Percentiles rank a stretch among this genome's conserved stretches.
phyloP scores from a whole-genome alignment of 371 early-diverging fungal species.

The Saksenaea vasiformis region DNA sequence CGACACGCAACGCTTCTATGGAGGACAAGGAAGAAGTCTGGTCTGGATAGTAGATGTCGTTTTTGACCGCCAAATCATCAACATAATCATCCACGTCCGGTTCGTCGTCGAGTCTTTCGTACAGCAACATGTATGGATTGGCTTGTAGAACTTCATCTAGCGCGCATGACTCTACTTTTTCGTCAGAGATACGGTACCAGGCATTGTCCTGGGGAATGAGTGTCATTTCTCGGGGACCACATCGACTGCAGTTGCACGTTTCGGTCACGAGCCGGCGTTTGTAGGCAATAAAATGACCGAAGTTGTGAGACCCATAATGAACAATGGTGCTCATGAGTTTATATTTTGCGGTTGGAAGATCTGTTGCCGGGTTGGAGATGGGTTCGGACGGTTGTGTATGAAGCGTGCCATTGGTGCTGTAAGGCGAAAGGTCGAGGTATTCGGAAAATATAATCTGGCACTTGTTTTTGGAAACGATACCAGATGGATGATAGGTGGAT shows the following conservation, averaged over 20 bases:
- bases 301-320: conserved; percentile 85
- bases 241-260: conserved; percentile 33
- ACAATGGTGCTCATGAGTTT: conserved; percentile 83
- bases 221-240: conserved; percentile 7
- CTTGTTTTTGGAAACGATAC: conserved; percentile 67
- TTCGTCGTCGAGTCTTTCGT: conserved; percentile 54
- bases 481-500: conserved; percentile 63
- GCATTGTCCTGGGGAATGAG: conserved; percentile 11
- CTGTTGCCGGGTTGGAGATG: conserved; percentile 47
- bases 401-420: conserved; percentile 54
- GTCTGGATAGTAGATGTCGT: not conserved
- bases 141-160: conserved; percentile 66
- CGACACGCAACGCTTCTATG: conserved; percentile 35
- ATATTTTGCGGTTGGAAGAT: conserved; percentile 37
- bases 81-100: not conserved
- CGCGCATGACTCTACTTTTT: conserved; percentile 72
- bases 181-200: conserved; percentile 86
- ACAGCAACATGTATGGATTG: conserved; percentile 90
- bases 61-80: conserved; percentile 9
- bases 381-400: conserved; percentile 54
- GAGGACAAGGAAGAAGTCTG: conserved; percentile 8
- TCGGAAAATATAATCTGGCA: conserved; percentile 63
- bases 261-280: conserved; percentile 58
- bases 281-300: conserved; percentile 92
- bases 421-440: conserved; percentile 64